Base-by-base conservation (phyloP, 106 monocot species). In the Dendrobium nobile region DNA sequence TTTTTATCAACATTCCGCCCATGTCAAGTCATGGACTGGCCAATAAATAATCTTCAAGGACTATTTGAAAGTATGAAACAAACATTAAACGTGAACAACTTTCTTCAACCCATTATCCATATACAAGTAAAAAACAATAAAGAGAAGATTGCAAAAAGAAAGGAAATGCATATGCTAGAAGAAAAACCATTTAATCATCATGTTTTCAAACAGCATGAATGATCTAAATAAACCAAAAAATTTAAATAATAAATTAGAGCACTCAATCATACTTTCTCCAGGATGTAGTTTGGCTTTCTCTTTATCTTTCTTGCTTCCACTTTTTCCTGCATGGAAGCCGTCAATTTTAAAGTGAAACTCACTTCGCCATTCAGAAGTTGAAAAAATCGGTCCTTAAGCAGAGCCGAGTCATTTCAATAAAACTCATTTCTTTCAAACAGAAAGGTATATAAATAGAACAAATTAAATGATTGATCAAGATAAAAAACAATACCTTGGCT, bases 251-350 rank as follows among this genome's bases (percentile, higher is more conserved):
- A 74, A 22, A 48, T 10, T 3, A 15, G 9, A 26, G 0, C 26
- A 51, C 9, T 26, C 8, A 28, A 76, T 1, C 76, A 26, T 76
- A 76, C 76, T 76, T 76, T 76, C 13, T 76, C 48, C 13, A 76
- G 76, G 13, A 10, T 76, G 76, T 76, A 76, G 27, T 76, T 82
- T 51, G 82, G 77, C 77, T 77, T 82, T 77, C 82, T 82, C 77
- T 77, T 82, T 77, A 40, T 77, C 82, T 82, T 82, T 76, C 82
- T 82, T 31, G 43, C 82, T 47, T 82, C 82, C 7, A 54, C 77
- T 47, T 65, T 68, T 70, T 77, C 82, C 82, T 82, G 47, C 80
- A 19, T 43, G 44, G 11, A 77, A 56, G 1, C 54, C 56, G 58
- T 47, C 22, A 75, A 75, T 22, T 17, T 15, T 41, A 9, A 20